Evolutionary conservation across 768 basidiomycete species (phyloP).

Genomic region (Favolaschia claudopus): DNA sequence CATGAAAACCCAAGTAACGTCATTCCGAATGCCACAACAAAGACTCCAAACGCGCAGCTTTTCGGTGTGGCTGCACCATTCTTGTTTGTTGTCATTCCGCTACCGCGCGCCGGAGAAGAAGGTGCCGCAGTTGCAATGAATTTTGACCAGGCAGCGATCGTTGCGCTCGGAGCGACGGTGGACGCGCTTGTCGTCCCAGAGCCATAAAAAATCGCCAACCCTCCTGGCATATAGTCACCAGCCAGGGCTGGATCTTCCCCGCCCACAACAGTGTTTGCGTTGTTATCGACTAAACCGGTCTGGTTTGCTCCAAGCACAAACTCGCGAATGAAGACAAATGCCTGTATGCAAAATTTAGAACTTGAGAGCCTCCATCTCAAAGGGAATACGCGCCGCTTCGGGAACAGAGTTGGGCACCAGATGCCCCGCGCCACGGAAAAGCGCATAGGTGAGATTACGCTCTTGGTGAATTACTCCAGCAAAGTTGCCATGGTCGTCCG

Average conservation of each 20-base stretch:
- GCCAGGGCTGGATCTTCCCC: constrained; percentile 50
- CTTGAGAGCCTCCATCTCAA: not conserved
- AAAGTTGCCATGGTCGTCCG: constrained; percentile 48
- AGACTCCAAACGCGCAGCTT: too few relatives aligned
- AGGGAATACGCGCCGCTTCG: constrained; percentile 9
- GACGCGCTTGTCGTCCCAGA: constrained; percentile 42
- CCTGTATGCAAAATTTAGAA: constrained; percentile 34
- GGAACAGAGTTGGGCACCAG: constrained; percentile 23
- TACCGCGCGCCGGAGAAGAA: not conserved
- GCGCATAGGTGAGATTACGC: constrained; percentile 48
- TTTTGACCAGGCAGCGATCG: constrained; percentile 41
- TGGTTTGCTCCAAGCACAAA: constrained; percentile 56
- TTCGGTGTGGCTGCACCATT: too few relatives aligned
- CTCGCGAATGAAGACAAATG: constrained; percentile 51
- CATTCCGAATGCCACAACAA: too few relatives aligned
- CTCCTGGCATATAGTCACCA: constrained; percentile 45
- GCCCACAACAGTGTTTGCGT: constrained; percentile 44
- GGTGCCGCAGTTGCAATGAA: constrained; percentile 37
- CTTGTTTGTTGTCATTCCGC: too few relatives aligned
- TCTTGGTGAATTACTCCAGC: constrained; percentile 62
- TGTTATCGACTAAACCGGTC: constrained; percentile 51
- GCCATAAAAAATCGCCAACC: constrained; percentile 50
- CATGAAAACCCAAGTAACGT: too few relatives aligned
- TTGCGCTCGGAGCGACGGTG: constrained; percentile 44
- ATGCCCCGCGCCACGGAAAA: constrained; percentile 25